phyloP scores from a whole-genome alignment of 2,329 filamentous ascomycete species.

The Pseudocercospora cruenta region DNA sequence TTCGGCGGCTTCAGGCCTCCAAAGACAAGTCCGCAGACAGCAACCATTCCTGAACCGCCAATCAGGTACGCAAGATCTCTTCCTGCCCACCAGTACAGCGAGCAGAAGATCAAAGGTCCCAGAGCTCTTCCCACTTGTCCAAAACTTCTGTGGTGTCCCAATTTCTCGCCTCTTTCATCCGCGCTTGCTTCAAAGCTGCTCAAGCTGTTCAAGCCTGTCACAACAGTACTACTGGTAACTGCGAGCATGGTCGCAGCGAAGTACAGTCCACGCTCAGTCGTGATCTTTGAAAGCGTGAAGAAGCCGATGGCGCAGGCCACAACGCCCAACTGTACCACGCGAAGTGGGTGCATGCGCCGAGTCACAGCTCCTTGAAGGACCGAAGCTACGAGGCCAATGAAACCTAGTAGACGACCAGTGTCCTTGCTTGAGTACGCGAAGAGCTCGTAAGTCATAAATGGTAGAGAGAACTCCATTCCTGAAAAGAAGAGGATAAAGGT shows the following conservation, averaged over 20 bases:
- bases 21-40: constrained; percentile 72
- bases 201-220: constrained; percentile 88
- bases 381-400: constrained; percentile 87
- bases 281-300: constrained; percentile 72
- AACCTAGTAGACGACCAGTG: constrained; percentile 85
- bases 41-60: constrained; percentile 78
- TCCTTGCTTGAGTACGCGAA: constrained; percentile 79
- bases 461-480: constrained; percentile 95
- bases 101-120: constrained; percentile 88
- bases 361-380: constrained; percentile 93
- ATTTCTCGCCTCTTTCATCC: constrained; percentile 79
- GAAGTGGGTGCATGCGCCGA: constrained; percentile 77
- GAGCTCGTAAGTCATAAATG: constrained; percentile 95
- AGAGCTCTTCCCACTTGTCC: constrained; percentile 87
- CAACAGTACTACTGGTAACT: constrained; percentile 89
- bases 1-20: constrained; percentile 68
- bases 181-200: constrained; percentile 85
- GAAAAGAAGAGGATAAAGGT: constrained; percentile 95
- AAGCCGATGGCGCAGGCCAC: constrained; percentile 78
- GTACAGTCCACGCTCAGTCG: constrained; percentile 73
- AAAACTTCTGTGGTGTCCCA: constrained; percentile 78
- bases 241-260: constrained; percentile 81
- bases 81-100: constrained; percentile 97
- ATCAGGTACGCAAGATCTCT: constrained; percentile 80
- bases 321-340: constrained; percentile 79